Percentiles rank a stretch among this genome's conserved stretches.
These are phyloP conservation scores for Aspergillus calidoustus DNA, from an alignment of 2,329 filamentous ascomycete species.

Conservation along the genomic window DNA sequence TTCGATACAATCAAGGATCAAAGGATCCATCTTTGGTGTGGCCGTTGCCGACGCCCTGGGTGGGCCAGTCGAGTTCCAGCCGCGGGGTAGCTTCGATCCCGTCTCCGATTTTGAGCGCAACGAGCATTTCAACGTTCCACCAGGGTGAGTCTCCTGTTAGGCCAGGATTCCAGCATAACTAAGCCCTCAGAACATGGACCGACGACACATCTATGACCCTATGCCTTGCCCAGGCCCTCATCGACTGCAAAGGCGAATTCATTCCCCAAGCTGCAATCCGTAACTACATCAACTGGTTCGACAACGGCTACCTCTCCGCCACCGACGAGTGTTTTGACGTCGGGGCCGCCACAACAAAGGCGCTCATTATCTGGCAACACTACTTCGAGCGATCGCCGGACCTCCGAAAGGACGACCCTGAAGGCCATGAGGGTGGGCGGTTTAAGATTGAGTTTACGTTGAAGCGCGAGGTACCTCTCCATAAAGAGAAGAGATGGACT, in stretches of 20 bases:
- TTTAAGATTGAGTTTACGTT: neutral
- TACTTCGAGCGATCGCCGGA: neutral
- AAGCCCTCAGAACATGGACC: conserved; percentile 40
- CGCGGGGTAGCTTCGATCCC: conserved; percentile 39
- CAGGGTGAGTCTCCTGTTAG: neutral
- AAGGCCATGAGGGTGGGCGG: neutral
- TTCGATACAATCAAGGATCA: conserved; percentile 1
- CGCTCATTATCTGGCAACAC: conserved; percentile 39
- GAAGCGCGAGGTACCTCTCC: neutral
- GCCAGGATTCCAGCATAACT: neutral
- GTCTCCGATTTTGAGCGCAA: conserved; percentile 31
- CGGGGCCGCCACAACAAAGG: conserved; percentile 38
- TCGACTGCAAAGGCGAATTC: conserved; percentile 36
- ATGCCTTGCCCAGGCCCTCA: conserved; percentile 47
- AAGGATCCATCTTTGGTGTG: conserved; percentile 44
- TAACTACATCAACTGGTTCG: conserved; percentile 45
- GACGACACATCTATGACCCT: conserved; percentile 53
- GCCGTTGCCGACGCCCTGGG: conserved; percentile 51
- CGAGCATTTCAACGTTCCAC: neutral
- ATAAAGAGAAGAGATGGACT: neutral
- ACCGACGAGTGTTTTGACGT: conserved; percentile 45
- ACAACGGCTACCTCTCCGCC: conserved; percentile 43
- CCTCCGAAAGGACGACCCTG: neutral
- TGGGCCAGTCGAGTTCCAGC: conserved; percentile 47
- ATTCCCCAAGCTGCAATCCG: conserved; percentile 36